Evolutionary conservation across 768 basidiomycete species (phyloP).

Genomic region (Termitomyces sp.): DNA sequence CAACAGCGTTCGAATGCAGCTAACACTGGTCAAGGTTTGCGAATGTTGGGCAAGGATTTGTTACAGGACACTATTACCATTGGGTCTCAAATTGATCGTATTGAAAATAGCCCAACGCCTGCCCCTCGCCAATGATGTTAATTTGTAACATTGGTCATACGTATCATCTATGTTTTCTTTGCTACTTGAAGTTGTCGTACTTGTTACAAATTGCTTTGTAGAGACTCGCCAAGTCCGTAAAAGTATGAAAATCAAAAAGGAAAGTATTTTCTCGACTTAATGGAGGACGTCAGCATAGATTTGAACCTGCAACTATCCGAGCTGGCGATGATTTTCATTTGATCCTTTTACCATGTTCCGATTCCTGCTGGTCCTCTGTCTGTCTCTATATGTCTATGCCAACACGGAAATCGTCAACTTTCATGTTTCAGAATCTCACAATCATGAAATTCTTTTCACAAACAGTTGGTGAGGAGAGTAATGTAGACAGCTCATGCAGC

Average conservation of each 20-base stretch:
- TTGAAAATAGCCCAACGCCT: slow-evolving; percentile 67
- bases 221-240: too few relatives aligned
- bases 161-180: not conserved
- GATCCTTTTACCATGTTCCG: slow-evolving; percentile 1
- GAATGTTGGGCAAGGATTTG: slow-evolving; percentile 58
- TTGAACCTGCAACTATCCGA: too few relatives aligned
- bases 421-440: slow-evolving; percentile 21
- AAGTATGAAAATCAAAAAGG: too few relatives aligned
- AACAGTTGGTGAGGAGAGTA: slow-evolving; percentile 21
- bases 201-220: not conserved
- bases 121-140: slow-evolving; percentile 11
- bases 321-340: not conserved
- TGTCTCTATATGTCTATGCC: slow-evolving; percentile 24
- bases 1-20: slow-evolving; percentile 12
- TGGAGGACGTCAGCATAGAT: too few relatives aligned
- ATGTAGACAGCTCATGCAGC: not conserved
- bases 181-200: not conserved
- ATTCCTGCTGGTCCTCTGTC: not conserved
- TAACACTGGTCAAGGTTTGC: slow-evolving; percentile 28
- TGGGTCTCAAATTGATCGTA: slow-evolving; percentile 45
- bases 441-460: slow-evolving; percentile 15
- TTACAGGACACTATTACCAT: slow-evolving; percentile 61
- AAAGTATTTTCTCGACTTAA: too few relatives aligned
- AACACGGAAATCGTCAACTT: slow-evolving; percentile 71
- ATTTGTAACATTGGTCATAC: not conserved